Evolutionary conservation across 2,329 filamentous ascomycete species (phyloP), one percentile per base, ranked within the genome.

Genomic region (Ceratocystis cacaofunesta): DNA sequence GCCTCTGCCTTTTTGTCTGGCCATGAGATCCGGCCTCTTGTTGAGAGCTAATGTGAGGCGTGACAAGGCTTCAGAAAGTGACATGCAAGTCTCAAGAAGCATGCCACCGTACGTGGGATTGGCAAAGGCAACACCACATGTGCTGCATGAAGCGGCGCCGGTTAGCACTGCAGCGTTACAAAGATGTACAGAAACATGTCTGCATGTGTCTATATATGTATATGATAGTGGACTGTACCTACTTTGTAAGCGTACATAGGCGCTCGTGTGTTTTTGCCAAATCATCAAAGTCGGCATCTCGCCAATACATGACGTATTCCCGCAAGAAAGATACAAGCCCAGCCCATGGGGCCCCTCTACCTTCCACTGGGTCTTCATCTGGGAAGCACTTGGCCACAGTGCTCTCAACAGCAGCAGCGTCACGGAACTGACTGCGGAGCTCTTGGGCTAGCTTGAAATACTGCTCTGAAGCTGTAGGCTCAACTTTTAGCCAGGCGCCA

Each of bases 1-100:
- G 44, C 66, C 58, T 28, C 64, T 8, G 58, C 63, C 61, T 36
- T 62, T 62, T 43, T 32, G 61, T n/a, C 28, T 30, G 68, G 76
- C 76, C n/a, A 91, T 77, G 58, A 96, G 78, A 68, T 94, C 87
- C 0, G 91, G 91, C 64, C 85, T 84, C 68, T 87, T 87, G 73
- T 92, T 90, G 48, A 96, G 80, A 63, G 85, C 87, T 78, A 96
- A 90, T 30, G 92, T 92, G 66, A 96, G 81, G 69, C 87, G 86
- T 7, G 90, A 87, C 28, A 96, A 82, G 6, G 90, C 85, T 70
- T 88, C 85, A 41, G 89, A 92, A 64, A 95, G 82, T 36, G 88
- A 87, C 70, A 96, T 85, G 72, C 90, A 89, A 2, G 90, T 91
- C 52, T 90, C 86, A 50, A 96, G 83, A 70, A 96, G 84, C 71